phyloP scores from a whole-genome alignment of 768 basidiomycete genomes.

The Phanerodontia chrysosporium region DNA sequence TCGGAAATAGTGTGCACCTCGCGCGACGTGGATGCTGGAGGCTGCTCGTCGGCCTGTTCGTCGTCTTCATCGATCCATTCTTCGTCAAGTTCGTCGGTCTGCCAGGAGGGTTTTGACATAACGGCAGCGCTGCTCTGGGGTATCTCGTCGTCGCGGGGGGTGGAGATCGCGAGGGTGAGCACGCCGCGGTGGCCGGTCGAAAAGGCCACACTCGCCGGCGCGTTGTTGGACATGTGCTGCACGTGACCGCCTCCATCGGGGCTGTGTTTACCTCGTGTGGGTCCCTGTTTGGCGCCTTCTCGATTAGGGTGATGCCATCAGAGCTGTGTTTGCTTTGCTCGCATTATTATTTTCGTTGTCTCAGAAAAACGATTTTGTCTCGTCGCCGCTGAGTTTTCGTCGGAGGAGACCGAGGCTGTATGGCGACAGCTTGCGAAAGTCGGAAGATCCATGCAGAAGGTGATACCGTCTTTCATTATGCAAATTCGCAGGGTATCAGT shows the following conservation, averaged over 20 bases:
- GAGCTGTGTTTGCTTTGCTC: neutral
- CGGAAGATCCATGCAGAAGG: neutral
- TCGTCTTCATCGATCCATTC: conserved; percentile 72
- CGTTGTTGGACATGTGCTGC: conserved; percentile 12
- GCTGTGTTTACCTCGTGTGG: conserved; percentile 7
- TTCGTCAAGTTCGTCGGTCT: conserved; percentile 85
- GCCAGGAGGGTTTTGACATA: conserved; percentile 60
- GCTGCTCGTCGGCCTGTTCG: conserved; percentile 30
- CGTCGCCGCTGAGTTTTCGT: neutral
- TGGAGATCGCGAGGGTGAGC: neutral
- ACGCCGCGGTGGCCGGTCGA: neutral
- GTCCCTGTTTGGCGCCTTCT: conserved; percentile 5
- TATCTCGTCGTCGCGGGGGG: neutral
- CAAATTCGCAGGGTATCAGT: neutral
- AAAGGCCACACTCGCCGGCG: conserved; percentile 9
- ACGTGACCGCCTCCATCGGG: conserved; percentile 10
- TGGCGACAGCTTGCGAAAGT: neutral
- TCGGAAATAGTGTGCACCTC: conserved; percentile 21
- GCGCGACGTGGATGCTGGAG: conserved; percentile 14
- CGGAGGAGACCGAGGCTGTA: neutral
- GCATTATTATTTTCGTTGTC: neutral
- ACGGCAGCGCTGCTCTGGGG: neutral
- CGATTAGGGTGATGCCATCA: neutral
- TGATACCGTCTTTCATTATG: too few relatives aligned
- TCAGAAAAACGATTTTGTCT: neutral